These are phyloP conservation scores for Phytopythium oedochilum DNA, from an alignment of 352 stramenopile species.

Conservation along the genomic window DNA sequence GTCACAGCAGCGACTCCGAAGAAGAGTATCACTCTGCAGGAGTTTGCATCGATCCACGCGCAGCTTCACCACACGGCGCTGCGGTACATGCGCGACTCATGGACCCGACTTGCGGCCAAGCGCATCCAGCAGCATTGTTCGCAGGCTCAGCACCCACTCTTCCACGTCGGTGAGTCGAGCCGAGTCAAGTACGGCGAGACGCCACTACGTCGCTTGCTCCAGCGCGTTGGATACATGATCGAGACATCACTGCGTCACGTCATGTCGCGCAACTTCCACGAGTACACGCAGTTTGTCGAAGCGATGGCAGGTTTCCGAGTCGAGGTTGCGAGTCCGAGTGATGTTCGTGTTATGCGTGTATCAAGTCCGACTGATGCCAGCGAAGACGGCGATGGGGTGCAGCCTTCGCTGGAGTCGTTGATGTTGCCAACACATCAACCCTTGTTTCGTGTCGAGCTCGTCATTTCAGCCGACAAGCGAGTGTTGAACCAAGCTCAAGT, in stretches of 20 bases:
- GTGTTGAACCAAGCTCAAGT: slow-evolving; percentile 57
- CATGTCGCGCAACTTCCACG: slow-evolving; percentile 61
- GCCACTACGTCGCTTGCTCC: slow-evolving; percentile 48
- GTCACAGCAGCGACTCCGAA: slow-evolving; percentile 2
- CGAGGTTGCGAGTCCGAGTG: slow-evolving; percentile 34
- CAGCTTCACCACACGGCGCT: slow-evolving; percentile 71
- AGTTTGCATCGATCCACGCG: slow-evolving; percentile 62
- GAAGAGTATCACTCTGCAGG: slow-evolving; percentile 68
- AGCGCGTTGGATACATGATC: slow-evolving; percentile 82
- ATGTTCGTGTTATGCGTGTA: slow-evolving; percentile 25
- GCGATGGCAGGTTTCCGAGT: slow-evolving; percentile 61
- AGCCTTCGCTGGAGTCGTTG: not conserved
- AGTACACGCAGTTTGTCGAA: slow-evolving; percentile 68
- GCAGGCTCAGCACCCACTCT: slow-evolving; percentile 41
- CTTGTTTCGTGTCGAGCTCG: slow-evolving; percentile 68
- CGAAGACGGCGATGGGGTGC: not conserved
- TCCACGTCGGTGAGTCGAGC: slow-evolving; percentile 64
- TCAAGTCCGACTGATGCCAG: too few relatives aligned
- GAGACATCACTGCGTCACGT: slow-evolving; percentile 63
- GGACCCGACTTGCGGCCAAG: slow-evolving; percentile 67
- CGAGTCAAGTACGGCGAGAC: slow-evolving; percentile 65
- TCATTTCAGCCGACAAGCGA: slow-evolving; percentile 50
- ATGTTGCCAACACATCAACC: slow-evolving; percentile 36
- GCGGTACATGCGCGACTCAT: slow-evolving; percentile 75
- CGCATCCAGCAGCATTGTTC: slow-evolving; percentile 66